Base-by-base conservation (phyloP, 2,329 filamentous ascomycete species). In the Phialophora verrucosa region DNA sequence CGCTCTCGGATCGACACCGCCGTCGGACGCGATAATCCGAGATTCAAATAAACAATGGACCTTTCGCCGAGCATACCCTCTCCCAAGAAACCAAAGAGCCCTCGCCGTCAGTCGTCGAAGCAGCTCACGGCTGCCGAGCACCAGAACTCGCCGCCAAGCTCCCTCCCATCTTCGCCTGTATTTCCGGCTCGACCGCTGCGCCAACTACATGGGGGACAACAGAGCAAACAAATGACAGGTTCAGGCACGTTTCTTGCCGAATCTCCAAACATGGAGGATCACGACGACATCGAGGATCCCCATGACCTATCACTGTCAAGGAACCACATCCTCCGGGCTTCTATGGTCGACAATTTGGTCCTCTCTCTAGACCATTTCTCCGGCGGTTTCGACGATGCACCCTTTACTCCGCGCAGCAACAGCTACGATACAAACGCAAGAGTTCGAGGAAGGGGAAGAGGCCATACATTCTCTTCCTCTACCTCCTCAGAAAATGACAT, bases 331-430 rank as follows among this genome's bases (percentile, higher is more conserved):
- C 92, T 91, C 49, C 88, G 94, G 72, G 92, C 96, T 75, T 97
- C 93, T 42, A 88, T 99, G 72, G 92, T 99, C 66, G 91, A 95
- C 78, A 96, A 97, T 78, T 95, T 99, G 90, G 88, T 98, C 67
- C 84, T 95, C 71, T 97, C 93, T 49, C 88, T 99, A 70, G 94
- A 97, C 79, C 91, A 94, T 78, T 88, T 94, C 75, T 89, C 87
- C 49, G 83, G 72, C 69, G 76, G 2, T 72, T 78, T 44, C 31
- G 68, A 63, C 51, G 67, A 67, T 4, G n/a, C 53, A 2, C 53
- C 57, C 27, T 66, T 65, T 54, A 65, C 62, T 7, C 62, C 69
- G 23, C 67, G 65, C 8, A 69, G 65, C 49, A 67, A 66, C 29
- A 76, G 69, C 53, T 70, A 71, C 63, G 66, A 68, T 31, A 61